Base-by-base conservation (phyloP, 2,329 filamentous ascomycete species). In the Lecanosticta acicola region DNA sequence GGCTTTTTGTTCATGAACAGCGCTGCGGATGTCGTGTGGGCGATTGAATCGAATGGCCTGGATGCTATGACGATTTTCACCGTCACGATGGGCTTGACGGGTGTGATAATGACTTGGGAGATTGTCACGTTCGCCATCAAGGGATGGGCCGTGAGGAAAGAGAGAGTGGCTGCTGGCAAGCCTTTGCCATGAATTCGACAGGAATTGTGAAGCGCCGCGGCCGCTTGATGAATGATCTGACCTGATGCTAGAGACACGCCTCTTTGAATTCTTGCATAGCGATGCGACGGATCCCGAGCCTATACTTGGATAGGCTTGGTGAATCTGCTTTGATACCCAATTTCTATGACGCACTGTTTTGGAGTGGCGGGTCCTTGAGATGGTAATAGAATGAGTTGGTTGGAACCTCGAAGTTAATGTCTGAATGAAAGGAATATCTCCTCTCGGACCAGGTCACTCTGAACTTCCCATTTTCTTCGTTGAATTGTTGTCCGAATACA, bases 31-130 rank as follows among this genome's bases (percentile, higher is more conserved):
- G 85, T 85, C 0, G 78, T 96, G 19, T 66, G 74, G 8, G 80
- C 81, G n/a, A 87, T 95, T 72, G 83, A 90, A 49, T 76, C 78
- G 46, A 84, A 90, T 61, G 68, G 82, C 3, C 71, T 95, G 13
- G 86, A 95, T 61, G 87, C 87, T 53, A 96, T 95, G 89, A 93
- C 95, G 67, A 80, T 88, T 50, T 94, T 95, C 68, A 95, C 88
- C 0, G 78, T 95, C 26, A 85, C 82, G 8, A 85, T 94, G 79
- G 91, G 90, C 2, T 64, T 94, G 4, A 86, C 88, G 1, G 84
- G 83, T 1, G 74, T 95, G 41, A 67, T 94, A 41, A 91, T 96
- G 85, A 83, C 89, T 0, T 95, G 87, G 82, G 78, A 85, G 43
- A 77, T 94, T 16, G 61, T 89, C 20, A 71, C 85, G 9, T 79